Evolutionary conservation across 2,329 filamentous ascomycete genomes (phyloP).

Genomic region (Rutstroemia sp.): DNA sequence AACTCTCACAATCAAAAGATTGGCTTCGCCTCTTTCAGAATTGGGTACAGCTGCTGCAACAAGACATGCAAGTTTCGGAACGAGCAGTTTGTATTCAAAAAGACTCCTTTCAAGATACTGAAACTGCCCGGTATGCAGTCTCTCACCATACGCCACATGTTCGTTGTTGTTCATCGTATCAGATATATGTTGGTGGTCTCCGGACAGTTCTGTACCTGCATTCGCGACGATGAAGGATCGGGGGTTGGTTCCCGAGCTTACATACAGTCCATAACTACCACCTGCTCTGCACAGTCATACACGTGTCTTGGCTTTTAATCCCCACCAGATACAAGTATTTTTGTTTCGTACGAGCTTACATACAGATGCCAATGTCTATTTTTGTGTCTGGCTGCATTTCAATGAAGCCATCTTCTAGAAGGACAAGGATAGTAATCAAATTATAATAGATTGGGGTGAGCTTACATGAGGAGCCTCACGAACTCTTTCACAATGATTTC

Average conservation of each 20-base stretch:
- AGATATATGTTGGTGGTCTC: background rate
- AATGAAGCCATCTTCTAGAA: too few relatives aligned
- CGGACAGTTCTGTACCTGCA: constrained; percentile 1
- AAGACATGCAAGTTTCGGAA: background rate
- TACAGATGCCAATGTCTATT: too few relatives aligned
- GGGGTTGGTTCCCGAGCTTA: constrained; percentile 2
- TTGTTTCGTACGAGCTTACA: too few relatives aligned
- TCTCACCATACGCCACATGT: background rate
- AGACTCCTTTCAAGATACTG: background rate
- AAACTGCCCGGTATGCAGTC: background rate
- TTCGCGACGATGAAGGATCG: constrained; percentile 5
- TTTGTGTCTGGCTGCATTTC: too few relatives aligned
- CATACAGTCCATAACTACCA: background rate
- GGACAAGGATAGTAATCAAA: too few relatives aligned
- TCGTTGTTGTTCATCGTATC: background rate
- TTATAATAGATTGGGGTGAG: too few relatives aligned
- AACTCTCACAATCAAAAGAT: background rate
- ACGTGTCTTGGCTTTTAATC: too few relatives aligned
- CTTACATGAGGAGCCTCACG: too few relatives aligned
- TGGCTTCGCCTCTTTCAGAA: constrained; percentile 4
- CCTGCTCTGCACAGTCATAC: background rate
- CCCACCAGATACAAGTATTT: too few relatives aligned
- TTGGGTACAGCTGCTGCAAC: background rate
- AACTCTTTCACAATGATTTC: too few relatives aligned
- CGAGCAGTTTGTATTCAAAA: background rate